These are phyloP conservation scores for Pseudoperonospora humuli DNA, from an alignment of 352 stramenopile genomes.

Conservation along the genomic window DNA sequence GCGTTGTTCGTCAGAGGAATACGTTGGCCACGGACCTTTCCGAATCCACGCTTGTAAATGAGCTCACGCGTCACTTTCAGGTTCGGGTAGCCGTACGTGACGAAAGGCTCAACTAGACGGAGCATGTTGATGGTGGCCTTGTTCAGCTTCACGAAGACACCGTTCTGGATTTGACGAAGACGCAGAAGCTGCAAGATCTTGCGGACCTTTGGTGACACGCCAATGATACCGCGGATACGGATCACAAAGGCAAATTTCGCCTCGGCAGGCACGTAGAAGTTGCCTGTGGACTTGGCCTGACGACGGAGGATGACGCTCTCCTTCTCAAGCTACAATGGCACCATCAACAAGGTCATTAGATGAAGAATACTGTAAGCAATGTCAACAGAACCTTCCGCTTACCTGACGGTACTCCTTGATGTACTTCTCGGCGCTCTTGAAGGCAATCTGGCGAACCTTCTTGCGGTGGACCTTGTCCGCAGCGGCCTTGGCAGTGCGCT, in stretches of 20 bases:
- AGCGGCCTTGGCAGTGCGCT: conserved; percentile 65
- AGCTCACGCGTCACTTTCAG: conserved; percentile 97
- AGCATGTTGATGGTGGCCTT: conserved; percentile 99
- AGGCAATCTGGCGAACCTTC: conserved; percentile 85
- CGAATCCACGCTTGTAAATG: conserved; percentile 99
- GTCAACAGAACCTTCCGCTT: too few relatives aligned
- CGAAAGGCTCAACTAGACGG: conserved; percentile 96
- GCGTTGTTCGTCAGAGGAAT: conserved; percentile 96
- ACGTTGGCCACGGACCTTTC: conserved; percentile 97
- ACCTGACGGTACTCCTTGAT: conserved; percentile 95
- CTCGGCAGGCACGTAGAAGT: conserved; percentile 96
- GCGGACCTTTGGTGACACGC: conserved; percentile 85
- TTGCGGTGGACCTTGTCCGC: conserved; percentile 79
- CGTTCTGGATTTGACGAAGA: conserved; percentile 99
- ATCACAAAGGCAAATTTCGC: conserved; percentile 98
- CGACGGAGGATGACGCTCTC: conserved; percentile 91
- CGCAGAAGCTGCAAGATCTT: conserved; percentile 99
- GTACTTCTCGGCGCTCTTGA: conserved; percentile 97
- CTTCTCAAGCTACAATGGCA: conserved; percentile 84
- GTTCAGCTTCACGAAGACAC: conserved; percentile 99
- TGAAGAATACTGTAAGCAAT: neutral
- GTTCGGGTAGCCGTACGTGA: conserved; percentile 97
- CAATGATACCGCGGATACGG: conserved; percentile 98
- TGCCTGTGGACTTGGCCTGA: conserved; percentile 92
- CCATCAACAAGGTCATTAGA: too few relatives aligned